Evolutionary conservation across 1,284 basidiomycete species (phyloP), one percentile per base, ranked within the genome.

Genomic region (Fomitopsis betulina): DNA sequence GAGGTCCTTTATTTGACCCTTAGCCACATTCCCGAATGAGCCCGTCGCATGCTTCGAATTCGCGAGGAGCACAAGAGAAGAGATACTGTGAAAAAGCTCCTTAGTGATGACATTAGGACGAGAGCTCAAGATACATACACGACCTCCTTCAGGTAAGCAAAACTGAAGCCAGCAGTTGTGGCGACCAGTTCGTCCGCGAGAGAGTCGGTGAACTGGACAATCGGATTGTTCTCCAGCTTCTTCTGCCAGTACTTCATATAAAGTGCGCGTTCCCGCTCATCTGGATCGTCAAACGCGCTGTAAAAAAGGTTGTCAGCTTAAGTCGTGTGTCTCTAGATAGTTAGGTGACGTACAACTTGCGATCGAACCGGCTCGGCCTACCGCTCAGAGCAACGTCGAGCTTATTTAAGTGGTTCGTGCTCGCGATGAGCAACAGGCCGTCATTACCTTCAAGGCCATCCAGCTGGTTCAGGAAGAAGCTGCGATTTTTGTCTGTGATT

Each of bases 391-490:
- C 87, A n/a, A 87, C 84, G 65, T 93, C 91, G 53, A 93, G 80
- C 33, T 79, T 76, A 49, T 92, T 88, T 64, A 92, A 85, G 70
- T 93, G 90, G 68, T 94, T 94, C 23, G 91, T 93, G 0, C 91
- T 89, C 12, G 82, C 89, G 62, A 93, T 86, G 66, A 93, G 75
- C 39, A 93, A 78, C 10, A 94, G 63, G 0, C 91, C 91, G 62
- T 93, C 84, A 65, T 93, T 93, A 27, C 84, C 80, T 65, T 84
- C 81, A 30, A 91, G 71, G 1, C 89, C 89, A 64, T 91, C 88
- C 12, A 93, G 75, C 66, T 93, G 87, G 67, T 93, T 93, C 54
- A 94, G 77, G 81, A 94, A 94, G 78, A 89, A 93, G 0, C 88
- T 89, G 27, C 91, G 82, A 66, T 92, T 93, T 8, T 69, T 53